These are phyloP conservation scores for Claviceps cyperi DNA, from an alignment of 2,329 filamentous ascomycete species.

Conservation along the genomic window DNA sequence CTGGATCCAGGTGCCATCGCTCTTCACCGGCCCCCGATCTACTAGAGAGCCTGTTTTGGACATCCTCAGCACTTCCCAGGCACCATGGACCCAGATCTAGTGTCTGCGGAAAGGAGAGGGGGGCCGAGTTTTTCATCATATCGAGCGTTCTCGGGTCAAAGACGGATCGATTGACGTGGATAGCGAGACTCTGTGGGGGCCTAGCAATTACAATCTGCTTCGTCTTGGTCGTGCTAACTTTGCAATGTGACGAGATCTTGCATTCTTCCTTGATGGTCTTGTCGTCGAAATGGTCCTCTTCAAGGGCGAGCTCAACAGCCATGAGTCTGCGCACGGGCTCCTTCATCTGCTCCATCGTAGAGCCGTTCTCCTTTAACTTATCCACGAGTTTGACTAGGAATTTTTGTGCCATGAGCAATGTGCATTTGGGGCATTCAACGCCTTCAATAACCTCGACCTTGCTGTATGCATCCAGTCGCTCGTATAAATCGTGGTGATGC, in stretches of 20 bases:
- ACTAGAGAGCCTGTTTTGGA: constrained; percentile 6
- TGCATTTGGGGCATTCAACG: constrained; percentile 86
- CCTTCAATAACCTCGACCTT: constrained; percentile 73
- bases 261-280: constrained; percentile 48
- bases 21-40: constrained; percentile 29
- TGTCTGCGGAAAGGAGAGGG: constrained; percentile 58
- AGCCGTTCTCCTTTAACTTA: constrained; percentile 19
- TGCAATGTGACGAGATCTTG: constrained; percentile 51
- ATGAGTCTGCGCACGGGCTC: constrained; percentile 42
- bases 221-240: constrained; percentile 69
- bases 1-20: constrained; percentile 56
- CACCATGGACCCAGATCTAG: constrained; percentile 79
- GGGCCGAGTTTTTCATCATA: constrained; percentile 70
- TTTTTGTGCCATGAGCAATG: constrained; percentile 45
- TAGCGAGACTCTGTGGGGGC: constrained; percentile 62
- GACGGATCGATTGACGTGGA: constrained; percentile 85
- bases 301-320: constrained; percentile 55
- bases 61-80: constrained; percentile 41
- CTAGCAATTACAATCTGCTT: constrained; percentile 78
- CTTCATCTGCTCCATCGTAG: constrained; percentile 35
- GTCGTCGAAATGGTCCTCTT: constrained; percentile 68
- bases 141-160: constrained; percentile 73
- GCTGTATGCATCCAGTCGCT: constrained; percentile 74
- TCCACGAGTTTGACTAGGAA: constrained; percentile 34
- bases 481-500: constrained; percentile 53